Base-by-base conservation (phyloP, 1,139 yeast species). In the Diutina siamensis region DNA sequence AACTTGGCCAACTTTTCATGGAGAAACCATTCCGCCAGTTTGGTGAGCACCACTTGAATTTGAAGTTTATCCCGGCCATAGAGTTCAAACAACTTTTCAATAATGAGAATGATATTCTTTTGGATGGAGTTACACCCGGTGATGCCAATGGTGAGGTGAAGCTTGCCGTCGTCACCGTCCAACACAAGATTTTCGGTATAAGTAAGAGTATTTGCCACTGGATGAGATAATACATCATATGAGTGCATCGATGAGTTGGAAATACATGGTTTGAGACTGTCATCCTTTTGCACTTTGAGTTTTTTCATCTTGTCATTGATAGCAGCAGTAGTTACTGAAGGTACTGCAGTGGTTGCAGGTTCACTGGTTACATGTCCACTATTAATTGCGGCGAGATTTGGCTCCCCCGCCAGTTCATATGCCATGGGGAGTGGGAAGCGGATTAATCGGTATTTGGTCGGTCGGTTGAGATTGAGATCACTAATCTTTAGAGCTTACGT, bases 111-210 rank as follows among this genome's bases (percentile, higher is more conserved):
- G 27, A 61, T 48, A 46, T 60, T 59, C 44, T 61, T 57, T 44
- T 54, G 58, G 38, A 57, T 53, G 12, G 63, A 53, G 21, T 60
- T 55, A 46, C 64, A 61, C 7, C 65, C 65, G 7, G 64, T 59
- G 28, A 61, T 54, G 13, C 64, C 65, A 44, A 61, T 59, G 35
- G 61, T 50, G 28, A 61, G 52, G 46, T 61, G 65, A 15, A 56
- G 46, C 45, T 59, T 61, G 21, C 52, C 48, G 38, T 52, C 50
- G 22, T 44, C 25, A 12, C 4, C 5, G 12, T 9, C 15, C 15
- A 34, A 15, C 19, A 4, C 13, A 12, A 12, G 13, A 9, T 15
- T 5, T 15, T 34, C 36, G 9, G 12, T n/a, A 15, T 15, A 31
- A 4, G 5, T 31, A n/a, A 31, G 34, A 13, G 34, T 31, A n/a